Conservation (phyloP, 1,284 basidiomycete genomes). For the Ustilago crameri region DNA sequence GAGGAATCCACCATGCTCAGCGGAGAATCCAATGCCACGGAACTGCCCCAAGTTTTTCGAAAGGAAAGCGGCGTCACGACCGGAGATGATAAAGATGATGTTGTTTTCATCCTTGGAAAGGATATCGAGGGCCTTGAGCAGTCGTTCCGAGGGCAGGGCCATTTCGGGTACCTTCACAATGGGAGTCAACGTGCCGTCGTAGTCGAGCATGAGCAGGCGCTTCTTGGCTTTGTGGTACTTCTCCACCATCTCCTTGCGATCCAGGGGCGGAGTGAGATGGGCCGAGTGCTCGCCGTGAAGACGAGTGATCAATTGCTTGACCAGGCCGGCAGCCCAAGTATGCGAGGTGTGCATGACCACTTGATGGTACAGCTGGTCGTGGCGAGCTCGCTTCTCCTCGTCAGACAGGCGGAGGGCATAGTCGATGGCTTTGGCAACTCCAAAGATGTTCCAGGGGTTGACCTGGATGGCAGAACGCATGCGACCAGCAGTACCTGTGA, state of each 20-base stretch:
- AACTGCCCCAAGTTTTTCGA: conserved; percentile 91
- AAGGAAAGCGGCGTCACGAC: conserved; percentile 92
- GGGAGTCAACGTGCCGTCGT: conserved; percentile 95
- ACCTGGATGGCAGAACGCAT: conserved; percentile 82
- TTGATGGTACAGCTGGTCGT: conserved; percentile 76
- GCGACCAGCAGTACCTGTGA: conserved; percentile 92
- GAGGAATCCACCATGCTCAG: conserved; percentile 95
- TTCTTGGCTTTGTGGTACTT: conserved; percentile 80
- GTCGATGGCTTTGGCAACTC: conserved; percentile 94
- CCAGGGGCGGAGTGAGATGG: conserved; percentile 85
- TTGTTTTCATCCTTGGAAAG: conserved; percentile 85
- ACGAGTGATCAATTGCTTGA: conserved; percentile 86
- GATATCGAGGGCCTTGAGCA: conserved; percentile 79
- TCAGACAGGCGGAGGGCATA: conserved; percentile 83
- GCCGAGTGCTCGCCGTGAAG: conserved; percentile 84
- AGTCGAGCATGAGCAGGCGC: conserved; percentile 93
- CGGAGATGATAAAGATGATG: conserved; percentile 95
- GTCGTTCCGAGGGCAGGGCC: conserved; percentile 82
- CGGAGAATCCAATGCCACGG: conserved; percentile 84
- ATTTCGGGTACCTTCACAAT: conserved; percentile 93
- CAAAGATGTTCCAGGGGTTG: conserved; percentile 82
- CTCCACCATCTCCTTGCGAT: conserved; percentile 75
- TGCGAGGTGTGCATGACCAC: conserved; percentile 94
- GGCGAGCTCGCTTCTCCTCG: conserved; percentile 81
- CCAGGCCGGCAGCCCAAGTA: conserved; percentile 91